Evolutionary conservation across 805 yeast genomes (phyloP).

Genomic region (Cyberlindnera mycetangii): DNA sequence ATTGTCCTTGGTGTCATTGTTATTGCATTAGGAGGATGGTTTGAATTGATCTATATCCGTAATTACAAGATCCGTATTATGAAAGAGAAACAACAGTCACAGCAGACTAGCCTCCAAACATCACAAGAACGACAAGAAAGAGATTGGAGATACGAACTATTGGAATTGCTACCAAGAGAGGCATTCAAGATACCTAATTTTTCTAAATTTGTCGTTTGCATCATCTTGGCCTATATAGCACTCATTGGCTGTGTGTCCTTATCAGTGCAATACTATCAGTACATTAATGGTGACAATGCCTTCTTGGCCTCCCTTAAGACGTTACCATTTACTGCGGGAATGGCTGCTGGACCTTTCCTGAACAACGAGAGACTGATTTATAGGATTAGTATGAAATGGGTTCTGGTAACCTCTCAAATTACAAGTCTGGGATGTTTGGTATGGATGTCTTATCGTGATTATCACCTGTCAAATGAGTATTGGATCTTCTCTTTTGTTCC

Average conservation of each 20-base stretch:
- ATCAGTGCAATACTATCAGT: conserved; percentile 28
- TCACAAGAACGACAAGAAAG: not conserved
- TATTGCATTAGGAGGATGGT: conserved; percentile 22
- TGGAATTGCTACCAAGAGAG: conserved; percentile 29
- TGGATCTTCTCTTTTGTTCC: conserved; percentile 31
- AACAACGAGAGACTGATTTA: conserved; percentile 23
- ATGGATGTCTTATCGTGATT: conserved; percentile 25
- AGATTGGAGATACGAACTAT: conserved; percentile 15
- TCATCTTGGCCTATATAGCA: conserved; percentile 21
- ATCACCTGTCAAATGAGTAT: conserved; percentile 16
- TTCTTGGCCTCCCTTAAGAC: conserved; percentile 35
- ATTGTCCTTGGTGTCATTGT: conserved; percentile 37
- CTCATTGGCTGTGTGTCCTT: conserved; percentile 23
- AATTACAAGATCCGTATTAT: conserved; percentile 14
- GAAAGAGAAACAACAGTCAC: not conserved
- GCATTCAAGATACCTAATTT: conserved; percentile 31
- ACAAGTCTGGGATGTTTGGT: conserved; percentile 6
- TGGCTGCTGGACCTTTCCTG: conserved; percentile 27
- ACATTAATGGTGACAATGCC: conserved; percentile 29
- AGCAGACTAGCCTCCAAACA: too few relatives aligned
- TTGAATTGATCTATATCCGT: conserved; percentile 30
- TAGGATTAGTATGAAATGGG: conserved; percentile 28
- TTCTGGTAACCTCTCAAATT: conserved; percentile 6
- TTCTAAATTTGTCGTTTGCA: conserved; percentile 20
- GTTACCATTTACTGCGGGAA: conserved; percentile 34